Base-by-base conservation (phyloP, 805 yeast species). In the Yamadazyma ubonensis region DNA sequence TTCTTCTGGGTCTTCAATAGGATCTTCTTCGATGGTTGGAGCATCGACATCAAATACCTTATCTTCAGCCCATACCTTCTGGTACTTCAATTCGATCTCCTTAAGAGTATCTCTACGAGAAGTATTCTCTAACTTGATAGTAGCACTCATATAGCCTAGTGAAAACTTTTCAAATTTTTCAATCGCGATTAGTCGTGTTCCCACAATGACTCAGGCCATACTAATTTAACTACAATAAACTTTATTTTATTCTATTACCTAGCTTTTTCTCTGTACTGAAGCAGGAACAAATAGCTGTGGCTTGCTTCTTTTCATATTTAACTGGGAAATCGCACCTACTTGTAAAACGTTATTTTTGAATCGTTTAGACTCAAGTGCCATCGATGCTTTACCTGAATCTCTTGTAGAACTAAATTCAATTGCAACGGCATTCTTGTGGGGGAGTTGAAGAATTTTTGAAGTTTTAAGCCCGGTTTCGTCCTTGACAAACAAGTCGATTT, bases 81-180 rank as follows among this genome's bases (percentile, higher is more conserved):
- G 96, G 65, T 87, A 90, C 63, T 83, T 84, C 66, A 85, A 80
- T 65, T 93, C 99, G 54, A 87, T 83, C 22, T 73, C 95, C 49
- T 88, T 83, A 54, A 93, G 78, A 40, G 91, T 81, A 75, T 93
- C 99, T 71, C 99, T 83, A 71, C 98, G 89, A 51, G 86, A 78
- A 39, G 99, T 93, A 69, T 86, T 74, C 55, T 71, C 73, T 48
- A 65, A 55, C 52, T 64, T 65, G 39, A 66, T 58, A 59, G 39
- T 28, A 29, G 34, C 40, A 37, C 71, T 66, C 73, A 69, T 67
- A 35, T 29, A 52, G 26, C 2, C 16, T 12, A 15, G 42, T 33
- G 34, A 29, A 33, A 38, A 39, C 23, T 38, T 38, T 38, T 37
- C 14, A 26, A 35, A 27, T 20, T 35, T 35, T 35, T 27, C 9